Base-by-base conservation (phyloP, 78 protist species). In the Speleostelium caveatum region DNA sequence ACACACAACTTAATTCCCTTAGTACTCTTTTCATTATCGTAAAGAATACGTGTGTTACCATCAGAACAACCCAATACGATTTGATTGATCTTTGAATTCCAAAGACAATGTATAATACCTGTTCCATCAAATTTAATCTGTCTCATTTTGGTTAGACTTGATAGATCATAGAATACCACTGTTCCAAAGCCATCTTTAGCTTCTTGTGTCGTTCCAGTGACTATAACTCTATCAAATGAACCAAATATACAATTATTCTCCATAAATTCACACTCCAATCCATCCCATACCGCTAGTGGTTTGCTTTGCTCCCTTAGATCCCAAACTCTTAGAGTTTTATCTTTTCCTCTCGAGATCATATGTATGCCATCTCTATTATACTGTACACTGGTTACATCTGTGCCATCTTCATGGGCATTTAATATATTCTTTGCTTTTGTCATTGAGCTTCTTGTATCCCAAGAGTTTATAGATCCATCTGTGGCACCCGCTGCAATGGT, bases 41-140 rank as follows among this genome's bases (percentile, higher is more conserved):
- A 85, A 67, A 63, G 69, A 26, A 79, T 73, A 39, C 92, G 68
- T 3, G 67, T 73, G 4, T 32, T 22, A 14, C 94, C 93, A 65
- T 87, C 95, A 8, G 94, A 79, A 24, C 85, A 77, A 8, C 95
- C 94, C 8, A 80, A 93, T 4, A 92, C 59, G 2, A 95, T 63
- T 74, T 95, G 97, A 55, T 95, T 95, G 74, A 95, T 73, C n/a
- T 62, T 55, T 22, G 92, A 66, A 49, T 87, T 90, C 97, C 97
- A 95, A n/a, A 16, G 30, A 22, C 75, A 33, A 22, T 59, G 24
- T 21, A 77, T 33, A 0, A 80, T 86, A 39, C 90, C 67, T 2
- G 49, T 74, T n/a, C 22, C 42, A 21, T 59, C 73, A 6, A 72
- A 38, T n/a, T 59, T 24, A 28, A 74, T 88, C 75, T 74, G 86